phyloP scores from a whole-genome alignment of 306 rosid species.

The Quercus mongolica region DNA sequence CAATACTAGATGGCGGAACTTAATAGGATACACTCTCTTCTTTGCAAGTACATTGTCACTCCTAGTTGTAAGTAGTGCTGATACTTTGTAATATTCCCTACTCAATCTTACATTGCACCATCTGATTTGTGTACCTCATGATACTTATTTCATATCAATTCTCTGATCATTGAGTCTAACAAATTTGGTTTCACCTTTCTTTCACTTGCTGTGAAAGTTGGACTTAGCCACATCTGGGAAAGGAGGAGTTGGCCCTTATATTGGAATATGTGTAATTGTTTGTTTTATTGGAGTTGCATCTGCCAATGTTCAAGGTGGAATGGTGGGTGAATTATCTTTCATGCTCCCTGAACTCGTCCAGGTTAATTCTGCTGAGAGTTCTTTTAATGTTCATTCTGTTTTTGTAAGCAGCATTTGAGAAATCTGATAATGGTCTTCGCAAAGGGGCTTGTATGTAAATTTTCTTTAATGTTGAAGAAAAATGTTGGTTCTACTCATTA shows the following conservation, averaged over 20 bases:
- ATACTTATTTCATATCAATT: neutral
- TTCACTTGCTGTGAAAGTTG: conserved; percentile 37
- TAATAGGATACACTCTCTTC: conserved; percentile 61
- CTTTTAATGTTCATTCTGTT: neutral
- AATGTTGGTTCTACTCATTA: neutral
- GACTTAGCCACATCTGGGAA: conserved; percentile 63
- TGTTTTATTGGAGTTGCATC: conserved; percentile 68
- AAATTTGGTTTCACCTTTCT: neutral
- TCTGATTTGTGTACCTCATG: neutral
- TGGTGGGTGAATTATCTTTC: conserved; percentile 61
- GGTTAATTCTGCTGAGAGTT: conserved; percentile 30
- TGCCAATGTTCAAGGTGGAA: conserved; percentile 80
- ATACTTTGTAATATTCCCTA: too few species aligned
- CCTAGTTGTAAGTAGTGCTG: conserved; percentile 55
- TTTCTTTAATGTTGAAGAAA: neutral
- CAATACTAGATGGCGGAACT: conserved; percentile 61
- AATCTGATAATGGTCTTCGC: conserved; percentile 66
- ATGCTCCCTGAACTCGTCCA: conserved; percentile 80
- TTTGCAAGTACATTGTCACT: conserved; percentile 46
- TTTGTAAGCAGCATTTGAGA: conserved; percentile 49
- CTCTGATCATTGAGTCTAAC: too few species aligned
- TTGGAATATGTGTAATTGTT: conserved; percentile 52
- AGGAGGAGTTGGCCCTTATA: conserved; percentile 61
- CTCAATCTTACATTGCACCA: too few species aligned
- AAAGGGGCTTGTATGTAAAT: conserved; percentile 71